Evolutionary conservation across 305 asterid genomes (phyloP), one percentile per base, ranked within the genome.

Genomic region (Fraxinus sp.): DNA sequence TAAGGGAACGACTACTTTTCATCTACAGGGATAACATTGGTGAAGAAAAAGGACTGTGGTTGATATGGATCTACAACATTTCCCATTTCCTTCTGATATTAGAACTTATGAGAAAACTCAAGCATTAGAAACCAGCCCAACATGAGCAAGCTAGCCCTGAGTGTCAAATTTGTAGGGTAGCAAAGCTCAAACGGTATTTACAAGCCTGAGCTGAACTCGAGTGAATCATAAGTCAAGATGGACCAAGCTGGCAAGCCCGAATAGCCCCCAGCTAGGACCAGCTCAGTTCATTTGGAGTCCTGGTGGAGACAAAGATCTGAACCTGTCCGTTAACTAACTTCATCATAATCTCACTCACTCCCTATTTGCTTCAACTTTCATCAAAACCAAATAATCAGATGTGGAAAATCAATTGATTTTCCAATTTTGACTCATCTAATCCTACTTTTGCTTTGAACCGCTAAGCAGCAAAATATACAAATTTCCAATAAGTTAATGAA

Each of bases 241-340:
- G 28, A 57, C 11, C 68, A 18, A 57, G 30, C 68, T 57, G 30
- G 70, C 30, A 59, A 59, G 28, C 70, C 30, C 13, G 5, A 59
- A 59, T 20, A 20, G 13, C 30, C 28, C 5, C 4, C 4, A 59
- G 70, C 30, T 59, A 59, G 68, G 68, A 57, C 18, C 28, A 20
- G 68, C 28, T 57, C 68, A 20, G 70, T 20, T 59, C 70, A 20
- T 59, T 59, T 59, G 70, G 30, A 59, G 70, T 20, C 70, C 13
- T 59, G 70, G 30, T 59, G 81, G 81, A 46, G 22, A 49, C 16
- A 37, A 32, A 77, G 76, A 33, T 20, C 24, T 83, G 57, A 59
- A 75, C 39, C 57, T 30, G 71, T 80, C 66, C 35, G 30, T 75
- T 79, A 35, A 82, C 62, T 73, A n/a, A 26, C 68, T 28, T 52